Evolutionary conservation across 331 rosid genomes (phyloP), one percentile per base, ranked within the genome.

Genomic region (Erythrophleum ivorense): DNA sequence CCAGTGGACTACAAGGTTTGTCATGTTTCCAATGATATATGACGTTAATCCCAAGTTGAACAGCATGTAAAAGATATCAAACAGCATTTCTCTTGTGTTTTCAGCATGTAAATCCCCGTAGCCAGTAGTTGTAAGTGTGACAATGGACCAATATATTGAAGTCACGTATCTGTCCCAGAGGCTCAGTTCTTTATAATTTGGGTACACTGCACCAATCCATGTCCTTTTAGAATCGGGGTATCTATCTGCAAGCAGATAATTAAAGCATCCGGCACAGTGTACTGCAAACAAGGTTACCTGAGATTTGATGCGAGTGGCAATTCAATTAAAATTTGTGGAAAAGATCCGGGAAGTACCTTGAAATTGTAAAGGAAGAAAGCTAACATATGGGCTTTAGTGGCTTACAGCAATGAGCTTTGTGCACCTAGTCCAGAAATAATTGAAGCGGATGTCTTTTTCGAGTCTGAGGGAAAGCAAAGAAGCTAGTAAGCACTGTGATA

Each of bases 1-100:
- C 89, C 97, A 91, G 49, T 94, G 98, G 62, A 94, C 97, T 33
- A 94, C 95, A 38, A 94, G 82, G 85, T 94, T 94, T 36, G 98
- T 94, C 95, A 94, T 94, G 88, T 94, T 94, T 31, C 98, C 98
- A 52, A 94, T 92, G 83, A 94, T 88, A 76, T 94, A 94, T 48
- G 98, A 78, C 9, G 91, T 88, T 85, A 94, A 81, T 33, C 98
- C 98, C 84, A 94, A 83, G 83, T 91, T 89, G 85, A 94, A 94
- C 16, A 92, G 81, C 90, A 91, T 89, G 87, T 90, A 94, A 19
- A 81, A 88, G 82, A 92, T 89, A 48, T 82, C 88, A 78, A 92
- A 94, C 4, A 86, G 21, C 95, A 94, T 91, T 76, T 94, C 98
- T 63, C 83, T 62, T 0, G 94, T 76, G 86, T 94, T 94, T 74